Conservation (phyloP, 2,329 filamentous ascomycete species). For the Coniochaeta prunicola region DNA sequence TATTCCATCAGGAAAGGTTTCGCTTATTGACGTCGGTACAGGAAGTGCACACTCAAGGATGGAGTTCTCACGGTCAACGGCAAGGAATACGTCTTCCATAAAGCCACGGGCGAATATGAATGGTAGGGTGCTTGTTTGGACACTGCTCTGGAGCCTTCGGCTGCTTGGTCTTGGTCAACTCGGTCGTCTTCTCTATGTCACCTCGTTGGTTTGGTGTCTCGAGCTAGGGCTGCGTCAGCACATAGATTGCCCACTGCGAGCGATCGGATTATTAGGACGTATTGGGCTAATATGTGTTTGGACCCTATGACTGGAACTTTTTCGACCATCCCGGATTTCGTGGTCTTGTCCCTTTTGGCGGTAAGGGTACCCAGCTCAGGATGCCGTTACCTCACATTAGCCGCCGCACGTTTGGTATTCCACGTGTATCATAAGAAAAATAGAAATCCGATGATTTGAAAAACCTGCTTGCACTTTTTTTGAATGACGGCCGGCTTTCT, state of each 20-base stretch:
- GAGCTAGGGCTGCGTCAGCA: background rate
- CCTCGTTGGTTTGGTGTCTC: background rate
- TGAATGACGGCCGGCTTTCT: background rate
- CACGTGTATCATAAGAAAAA: background rate
- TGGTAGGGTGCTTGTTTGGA: conserved; percentile 55
- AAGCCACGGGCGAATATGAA: conserved; percentile 94
- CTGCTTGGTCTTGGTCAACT: background rate
- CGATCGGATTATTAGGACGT: background rate
- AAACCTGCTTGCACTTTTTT: background rate
- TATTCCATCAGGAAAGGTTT: background rate
- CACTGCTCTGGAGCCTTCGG: background rate
- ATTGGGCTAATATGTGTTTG: background rate
- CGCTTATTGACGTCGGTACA: conserved; percentile 25
- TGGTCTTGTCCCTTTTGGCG: background rate
- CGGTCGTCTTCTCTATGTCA: background rate
- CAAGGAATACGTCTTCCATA: conserved; percentile 97
- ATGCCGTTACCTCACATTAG: background rate
- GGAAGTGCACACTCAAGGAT: conserved; percentile 98
- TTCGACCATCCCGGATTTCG: background rate
- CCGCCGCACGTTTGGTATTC: background rate
- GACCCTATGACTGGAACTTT: background rate
- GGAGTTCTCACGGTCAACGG: conserved; percentile 89
- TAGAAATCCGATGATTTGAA: background rate
- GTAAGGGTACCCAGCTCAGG: background rate
- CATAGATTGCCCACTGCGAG: background rate